phyloP scores from a whole-genome alignment of 2,329 filamentous ascomycete genomes.

The Corniculantispora saksenae region DNA sequence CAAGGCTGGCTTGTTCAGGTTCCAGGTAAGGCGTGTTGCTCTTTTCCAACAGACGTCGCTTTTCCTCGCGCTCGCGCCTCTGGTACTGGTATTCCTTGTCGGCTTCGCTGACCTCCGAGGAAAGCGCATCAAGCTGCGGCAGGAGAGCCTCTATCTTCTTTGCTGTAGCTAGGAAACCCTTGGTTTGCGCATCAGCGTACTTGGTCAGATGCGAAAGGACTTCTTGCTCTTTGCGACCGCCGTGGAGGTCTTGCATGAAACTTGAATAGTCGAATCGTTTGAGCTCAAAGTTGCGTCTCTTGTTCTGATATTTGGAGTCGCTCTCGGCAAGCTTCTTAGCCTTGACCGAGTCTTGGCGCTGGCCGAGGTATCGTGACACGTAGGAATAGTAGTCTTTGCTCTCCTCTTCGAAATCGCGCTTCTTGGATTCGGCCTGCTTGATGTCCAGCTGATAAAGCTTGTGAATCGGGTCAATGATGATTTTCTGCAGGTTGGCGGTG shows the following conservation, averaged over 20 bases:
- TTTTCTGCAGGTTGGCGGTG: conserved; percentile 78
- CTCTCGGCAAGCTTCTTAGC: conserved; percentile 95
- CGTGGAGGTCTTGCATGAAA: conserved; percentile 98
- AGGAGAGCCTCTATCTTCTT: conserved; percentile 85
- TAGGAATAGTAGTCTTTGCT: conserved; percentile 98
- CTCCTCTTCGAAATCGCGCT: conserved; percentile 97
- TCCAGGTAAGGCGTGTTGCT: conserved; percentile 74
- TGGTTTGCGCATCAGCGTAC: conserved; percentile 88
- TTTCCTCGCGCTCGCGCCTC: conserved; percentile 92
- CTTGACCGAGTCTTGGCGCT: conserved; percentile 92
- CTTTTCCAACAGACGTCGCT: conserved; percentile 85
- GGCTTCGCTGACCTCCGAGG: conserved; percentile 84
- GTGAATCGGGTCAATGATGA: conserved; percentile 90
- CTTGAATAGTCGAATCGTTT: conserved; percentile 98
- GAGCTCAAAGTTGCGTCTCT: conserved; percentile 91
- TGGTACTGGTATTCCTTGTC: conserved; percentile 98
- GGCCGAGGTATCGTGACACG: conserved; percentile 91
- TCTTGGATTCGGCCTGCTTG: conserved; percentile 95
- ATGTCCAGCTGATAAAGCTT: conserved; percentile 95
- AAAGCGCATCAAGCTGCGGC: conserved; percentile 86
- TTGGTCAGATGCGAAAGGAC: conserved; percentile 91
- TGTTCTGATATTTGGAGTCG: conserved; percentile 93
- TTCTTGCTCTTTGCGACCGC: conserved; percentile 97
- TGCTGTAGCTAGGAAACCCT: conserved; percentile 76
- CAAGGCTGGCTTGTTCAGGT: conserved; percentile 58